A percentile compares a stretch with the other conserved stretches of the same genome.
phyloP scores from a whole-genome alignment of 768 basidiomycete species.

The Gelatoporia subvermispora region DNA sequence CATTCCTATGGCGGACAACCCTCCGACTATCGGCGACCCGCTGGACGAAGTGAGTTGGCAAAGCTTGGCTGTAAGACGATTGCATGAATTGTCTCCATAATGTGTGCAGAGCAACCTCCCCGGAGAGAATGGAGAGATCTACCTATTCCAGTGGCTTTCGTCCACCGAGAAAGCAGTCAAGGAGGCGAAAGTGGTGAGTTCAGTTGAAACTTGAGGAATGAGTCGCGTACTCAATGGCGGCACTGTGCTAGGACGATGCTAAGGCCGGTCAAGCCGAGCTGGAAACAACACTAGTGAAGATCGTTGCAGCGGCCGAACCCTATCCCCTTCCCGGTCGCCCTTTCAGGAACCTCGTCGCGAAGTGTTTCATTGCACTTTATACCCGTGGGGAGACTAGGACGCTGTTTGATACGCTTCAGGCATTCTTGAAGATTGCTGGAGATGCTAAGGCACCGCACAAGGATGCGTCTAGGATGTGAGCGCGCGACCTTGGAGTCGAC shows the following conservation, averaged over 20 bases:
- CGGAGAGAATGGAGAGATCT: slow-evolving; percentile 76
- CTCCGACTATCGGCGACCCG: not conserved
- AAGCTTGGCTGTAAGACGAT: no score
- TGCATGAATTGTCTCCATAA: not conserved
- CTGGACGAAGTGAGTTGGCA: slow-evolving; percentile 1
- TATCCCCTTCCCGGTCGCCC: slow-evolving; percentile 88
- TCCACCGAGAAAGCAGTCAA: slow-evolving; percentile 55
- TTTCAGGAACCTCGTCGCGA: slow-evolving; percentile 68
- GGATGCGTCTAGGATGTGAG: slow-evolving; percentile 66
- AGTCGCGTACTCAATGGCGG: not conserved
- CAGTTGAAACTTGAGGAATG: not conserved
- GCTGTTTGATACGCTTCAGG: slow-evolving; percentile 82
- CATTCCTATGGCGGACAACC: no score
- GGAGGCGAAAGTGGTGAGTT: slow-evolving; percentile 47
- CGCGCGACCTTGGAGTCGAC: not conserved
- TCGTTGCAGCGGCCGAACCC: slow-evolving; percentile 56
- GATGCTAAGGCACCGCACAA: slow-evolving; percentile 67
- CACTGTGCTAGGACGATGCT: slow-evolving; percentile 49
- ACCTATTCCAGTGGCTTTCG: slow-evolving; percentile 81
- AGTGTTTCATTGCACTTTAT: slow-evolving; percentile 74
- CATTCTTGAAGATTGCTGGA: slow-evolving; percentile 66
- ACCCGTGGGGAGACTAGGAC: slow-evolving; percentile 76
- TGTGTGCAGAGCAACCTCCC: slow-evolving; percentile 53
- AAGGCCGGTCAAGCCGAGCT: slow-evolving; percentile 59
- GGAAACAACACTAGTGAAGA: slow-evolving; percentile 60